Evolutionary conservation across 202 grass and related monocot species (phyloP), one percentile per base, ranked within the genome.

Genomic region (Zoysia matrella): DNA sequence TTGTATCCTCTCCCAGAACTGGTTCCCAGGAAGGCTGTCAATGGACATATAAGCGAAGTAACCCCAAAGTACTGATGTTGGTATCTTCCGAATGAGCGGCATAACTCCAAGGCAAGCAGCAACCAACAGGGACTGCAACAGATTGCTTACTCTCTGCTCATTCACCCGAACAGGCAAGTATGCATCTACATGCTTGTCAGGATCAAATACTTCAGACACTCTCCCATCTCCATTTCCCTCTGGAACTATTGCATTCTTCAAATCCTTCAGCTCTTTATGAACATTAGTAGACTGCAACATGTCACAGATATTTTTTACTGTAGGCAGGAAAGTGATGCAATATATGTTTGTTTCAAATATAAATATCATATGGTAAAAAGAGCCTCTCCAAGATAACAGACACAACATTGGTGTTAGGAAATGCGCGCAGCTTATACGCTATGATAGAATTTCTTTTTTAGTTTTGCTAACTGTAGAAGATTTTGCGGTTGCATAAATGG

Each of bases 41-140:
- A 87, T 86, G 71, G 91, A 92, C 91, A 97, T 97, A 68, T 97
- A 97, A 40, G 89, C 94, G 7, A 97, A 97, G 77, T 97, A 94
- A 60, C 94, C 94, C 94, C 94, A 97, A 14, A 97, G 89, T 12
- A 94, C 91, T 22, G 94, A 94, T 68, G 94, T 94, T 0, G 89
- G 94, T 77, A 97, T 97, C 88, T 57, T 90, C 87, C 85, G 91
- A 64, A 94, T 97, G 67, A 90, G 69, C 1, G 94, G 94, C 47
- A 86, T 90, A 8, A 89, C 78, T 71, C 91, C 89, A 61, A 97
- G 14, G 47, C 94, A 97, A 47, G 80, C 83, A 53, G 55, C 91
- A n/a, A 94, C 83, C 40, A 97, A 61, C 36, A 97, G 41, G 40
- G 94, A 94, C 85, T 97, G 94, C 79, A 94, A 55, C 61, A 97